Base-by-base conservation (phyloP, 2,329 filamentous ascomycete species). In the Epicoccum nigrum region DNA sequence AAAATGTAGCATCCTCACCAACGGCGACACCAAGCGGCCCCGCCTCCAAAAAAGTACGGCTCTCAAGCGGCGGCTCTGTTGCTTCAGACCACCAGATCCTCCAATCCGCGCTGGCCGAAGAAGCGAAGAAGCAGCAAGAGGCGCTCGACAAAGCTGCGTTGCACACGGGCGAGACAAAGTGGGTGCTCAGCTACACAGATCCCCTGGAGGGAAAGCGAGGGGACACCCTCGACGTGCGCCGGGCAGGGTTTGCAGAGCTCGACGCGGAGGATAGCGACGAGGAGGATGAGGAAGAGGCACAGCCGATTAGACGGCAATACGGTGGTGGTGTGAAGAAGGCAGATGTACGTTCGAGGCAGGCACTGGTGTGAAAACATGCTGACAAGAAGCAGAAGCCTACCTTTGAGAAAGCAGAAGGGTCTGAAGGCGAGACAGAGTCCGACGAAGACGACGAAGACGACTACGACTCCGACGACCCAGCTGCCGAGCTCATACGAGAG, bases 81-180 rank as follows among this genome's bases (percentile, higher is more conserved):
- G 67, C 66, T 1, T 63, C 69, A 31, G 83, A 88, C 58, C 81
- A 83, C 42, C 79, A 81, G 34, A 81, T 84, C 1, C 79, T 90
- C 35, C 79, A 86, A 64, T 83, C 83, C 3, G 86, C 87, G 2
- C 70, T 88, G 12, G 83, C 84, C 5, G 82, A 84, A 27, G 86
- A 89, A 64, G 88, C 91, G 69, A 79, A 80, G 42, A 87, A 85
- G 63, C 81, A 84, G 7, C 80, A 84, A 65, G 70, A 74, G 43
- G 75, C 73, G 12, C 52, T 90, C 11, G 83, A 86, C 54, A 82
- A 81, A 61, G 83, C 85, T 54, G 83, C 84, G 7, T 80, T 82
- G 15, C 81, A 83, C 56, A 75, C 83, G 34, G 85, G 86, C 44
- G 89, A 92, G 70, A 87, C 87, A 15, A 86, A 86, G 68, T 93